phyloP scores from a whole-genome alignment of 2,329 filamentous ascomycete species.

The Epichloe amarillans region DNA sequence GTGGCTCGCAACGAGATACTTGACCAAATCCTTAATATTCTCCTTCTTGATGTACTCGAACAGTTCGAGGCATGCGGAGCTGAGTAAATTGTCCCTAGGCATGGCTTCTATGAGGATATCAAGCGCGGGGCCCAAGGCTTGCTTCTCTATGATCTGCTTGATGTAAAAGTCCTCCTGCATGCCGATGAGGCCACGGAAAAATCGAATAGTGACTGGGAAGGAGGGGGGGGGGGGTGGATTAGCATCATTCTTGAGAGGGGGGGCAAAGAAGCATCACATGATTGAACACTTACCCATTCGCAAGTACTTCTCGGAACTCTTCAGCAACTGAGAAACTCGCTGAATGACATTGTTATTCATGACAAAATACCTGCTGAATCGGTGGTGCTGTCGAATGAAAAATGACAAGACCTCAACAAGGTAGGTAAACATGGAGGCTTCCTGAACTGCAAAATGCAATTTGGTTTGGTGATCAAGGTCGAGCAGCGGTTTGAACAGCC shows the following conservation, averaged over 20 bases:
- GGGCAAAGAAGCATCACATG: not conserved
- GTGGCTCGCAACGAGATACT: slow-evolving; percentile 73
- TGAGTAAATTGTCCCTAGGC: slow-evolving; percentile 83
- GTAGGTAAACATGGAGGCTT: slow-evolving; percentile 83
- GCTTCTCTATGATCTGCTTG: slow-evolving; percentile 68
- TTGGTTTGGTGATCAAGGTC: slow-evolving; percentile 59
- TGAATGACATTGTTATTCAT: slow-evolving; percentile 64
- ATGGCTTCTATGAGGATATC: slow-evolving; percentile 74
- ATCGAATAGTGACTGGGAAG: slow-evolving; percentile 66
- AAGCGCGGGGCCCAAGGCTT: slow-evolving; percentile 71
- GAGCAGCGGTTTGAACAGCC: slow-evolving; percentile 76
- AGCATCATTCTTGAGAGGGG: not conserved
- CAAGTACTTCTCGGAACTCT: slow-evolving; percentile 78
- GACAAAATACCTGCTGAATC: slow-evolving; percentile 80
- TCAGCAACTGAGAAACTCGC: slow-evolving; percentile 70
- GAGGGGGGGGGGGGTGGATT: not conserved
- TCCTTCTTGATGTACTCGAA: slow-evolving; percentile 85
- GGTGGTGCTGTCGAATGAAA: slow-evolving; percentile 79
- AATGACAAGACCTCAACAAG: slow-evolving; percentile 88
- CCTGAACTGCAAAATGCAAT: slow-evolving; percentile 62
- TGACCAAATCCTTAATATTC: slow-evolving; percentile 65
- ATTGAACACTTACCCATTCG: slow-evolving; percentile 56
- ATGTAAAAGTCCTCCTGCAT: slow-evolving; percentile 88
- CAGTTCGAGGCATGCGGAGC: slow-evolving; percentile 80
- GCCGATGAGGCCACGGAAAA: slow-evolving; percentile 76